These are phyloP conservation scores for Fusarium sp. DNA, from an alignment of 2,329 filamentous ascomycete species.

Conservation along the genomic window DNA sequence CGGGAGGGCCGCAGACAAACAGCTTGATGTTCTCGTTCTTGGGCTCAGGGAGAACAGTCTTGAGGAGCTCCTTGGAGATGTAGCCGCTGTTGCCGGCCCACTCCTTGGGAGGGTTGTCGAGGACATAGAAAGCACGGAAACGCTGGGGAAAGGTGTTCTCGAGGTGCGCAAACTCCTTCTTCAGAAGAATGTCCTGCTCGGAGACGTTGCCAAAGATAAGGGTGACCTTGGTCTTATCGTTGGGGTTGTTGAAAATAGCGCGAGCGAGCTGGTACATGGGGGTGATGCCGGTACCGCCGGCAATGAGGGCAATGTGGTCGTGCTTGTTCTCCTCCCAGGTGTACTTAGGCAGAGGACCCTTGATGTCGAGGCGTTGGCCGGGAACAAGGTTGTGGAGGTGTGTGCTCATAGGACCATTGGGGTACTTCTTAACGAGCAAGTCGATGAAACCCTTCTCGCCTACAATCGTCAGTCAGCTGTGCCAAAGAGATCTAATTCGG, in stretches of 20 bases:
- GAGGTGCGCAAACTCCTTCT: slow-evolving; percentile 82
- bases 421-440: slow-evolving; percentile 91
- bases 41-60: slow-evolving; percentile 93
- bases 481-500: not conserved
- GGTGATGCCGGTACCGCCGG: slow-evolving; percentile 96
- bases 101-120: slow-evolving; percentile 83
- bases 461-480: slow-evolving; percentile 47
- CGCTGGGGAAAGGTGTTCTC: slow-evolving; percentile 96
- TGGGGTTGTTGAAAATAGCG: slow-evolving; percentile 93
- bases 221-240: slow-evolving; percentile 97
- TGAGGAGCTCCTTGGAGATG: slow-evolving; percentile 90
- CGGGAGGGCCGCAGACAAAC: slow-evolving; percentile 94
- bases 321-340: slow-evolving; percentile 92
- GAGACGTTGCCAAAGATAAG: slow-evolving; percentile 90
- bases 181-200: slow-evolving; percentile 92
- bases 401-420: slow-evolving; percentile 88
- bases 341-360: slow-evolving; percentile 96
- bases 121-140: slow-evolving; percentile 93
- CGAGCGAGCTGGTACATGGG: slow-evolving; percentile 97
- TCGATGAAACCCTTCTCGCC: slow-evolving; percentile 83
- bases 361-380: slow-evolving; percentile 87
- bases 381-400: slow-evolving; percentile 86
- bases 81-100: slow-evolving; percentile 82
- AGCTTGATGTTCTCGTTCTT: slow-evolving; percentile 94
- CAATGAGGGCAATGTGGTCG: slow-evolving; percentile 84